Evolutionary conservation across 805 yeast species (phyloP).

Genomic region (Spathaspora boniae): DNA sequence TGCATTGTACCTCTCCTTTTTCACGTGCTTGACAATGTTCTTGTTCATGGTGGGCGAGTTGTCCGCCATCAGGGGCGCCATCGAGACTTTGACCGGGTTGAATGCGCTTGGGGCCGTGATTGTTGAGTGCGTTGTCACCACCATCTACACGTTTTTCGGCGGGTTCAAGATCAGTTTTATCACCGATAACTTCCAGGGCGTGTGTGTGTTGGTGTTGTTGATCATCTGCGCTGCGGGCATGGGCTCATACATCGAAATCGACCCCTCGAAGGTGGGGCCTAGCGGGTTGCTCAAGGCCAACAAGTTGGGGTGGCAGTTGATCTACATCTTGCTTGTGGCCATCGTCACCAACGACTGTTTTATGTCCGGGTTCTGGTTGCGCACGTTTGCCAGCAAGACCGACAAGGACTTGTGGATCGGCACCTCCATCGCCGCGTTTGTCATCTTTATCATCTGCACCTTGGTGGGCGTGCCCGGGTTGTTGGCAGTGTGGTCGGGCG

Average conservation of each 20-base stretch:
- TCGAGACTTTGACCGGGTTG: conserved; percentile 73
- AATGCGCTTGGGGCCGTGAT: conserved; percentile 78
- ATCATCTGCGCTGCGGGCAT: conserved; percentile 74
- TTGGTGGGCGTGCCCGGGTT: conserved; percentile 82
- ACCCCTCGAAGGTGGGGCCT: conserved; percentile 57
- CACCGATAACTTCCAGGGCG: conserved; percentile 86
- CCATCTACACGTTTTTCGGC: conserved; percentile 83
- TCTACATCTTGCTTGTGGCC: conserved; percentile 82
- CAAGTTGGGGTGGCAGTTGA: conserved; percentile 82
- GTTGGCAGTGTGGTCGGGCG: conserved; percentile 88
- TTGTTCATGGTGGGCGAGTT: conserved; percentile 86
- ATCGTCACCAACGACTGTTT: conserved; percentile 88
- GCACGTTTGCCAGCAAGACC: conserved; percentile 85
- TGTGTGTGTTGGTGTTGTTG: conserved; percentile 60
- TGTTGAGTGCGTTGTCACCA: conserved; percentile 81
- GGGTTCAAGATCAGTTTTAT: conserved; percentile 86
- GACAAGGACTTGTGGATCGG: conserved; percentile 75
- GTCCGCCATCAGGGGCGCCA: conserved; percentile 73
- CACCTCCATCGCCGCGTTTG: conserved; percentile 68
- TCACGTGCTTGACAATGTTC: conserved; percentile 81
- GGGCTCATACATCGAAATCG: conserved; percentile 70
- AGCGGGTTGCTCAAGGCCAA: conserved; percentile 62
- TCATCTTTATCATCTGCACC: conserved; percentile 59
- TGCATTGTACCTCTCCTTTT: conserved; percentile 70
- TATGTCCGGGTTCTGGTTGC: conserved; percentile 88